Percentiles rank a stretch among this genome's conserved stretches.
phyloP scores from a whole-genome alignment of 75 land plant genomes.

The Cunninghamia lanceolata region DNA sequence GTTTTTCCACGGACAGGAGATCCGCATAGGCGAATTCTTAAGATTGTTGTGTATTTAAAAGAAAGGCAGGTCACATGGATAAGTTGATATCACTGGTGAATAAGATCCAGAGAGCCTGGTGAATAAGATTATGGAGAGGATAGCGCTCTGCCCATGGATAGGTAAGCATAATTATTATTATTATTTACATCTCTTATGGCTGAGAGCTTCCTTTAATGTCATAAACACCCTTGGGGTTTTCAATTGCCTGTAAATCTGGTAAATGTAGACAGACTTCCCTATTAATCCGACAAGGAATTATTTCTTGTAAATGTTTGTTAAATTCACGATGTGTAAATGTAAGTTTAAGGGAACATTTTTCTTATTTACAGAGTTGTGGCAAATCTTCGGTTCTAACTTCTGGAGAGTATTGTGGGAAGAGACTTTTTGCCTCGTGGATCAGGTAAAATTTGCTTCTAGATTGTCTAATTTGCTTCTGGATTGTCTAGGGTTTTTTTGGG shows the following conservation, averaged over 20 bases:
- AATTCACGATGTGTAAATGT: not conserved
- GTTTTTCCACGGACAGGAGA: not conserved
- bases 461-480: too few relatives aligned
- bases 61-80: conserved; percentile 29
- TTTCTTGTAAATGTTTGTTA: not conserved
- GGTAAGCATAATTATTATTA: conserved; percentile 15
- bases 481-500: not conserved
- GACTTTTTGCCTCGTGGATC: conserved; percentile 92
- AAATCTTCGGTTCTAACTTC: conserved; percentile 92
- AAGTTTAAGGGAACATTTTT: not conserved
- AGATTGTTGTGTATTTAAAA: not conserved
- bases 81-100: conserved; percentile 53
- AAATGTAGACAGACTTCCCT: too few relatives aligned
- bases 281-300: not conserved
- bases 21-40: not conserved
- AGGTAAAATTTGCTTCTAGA: conserved; percentile 34
- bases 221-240: not conserved
- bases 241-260: not conserved
- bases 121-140: conserved; percentile 69
- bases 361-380: conserved; percentile 76
- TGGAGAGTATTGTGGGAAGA: conserved; percentile 93
- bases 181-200: not conserved
- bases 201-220: not conserved
- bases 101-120: conserved; percentile 64
- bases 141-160: conserved; percentile 59